These are phyloP conservation scores for Ceratocystis cacaofunesta DNA, from an alignment of 2,329 filamentous ascomycete genomes.

Conservation along the genomic window DNA sequence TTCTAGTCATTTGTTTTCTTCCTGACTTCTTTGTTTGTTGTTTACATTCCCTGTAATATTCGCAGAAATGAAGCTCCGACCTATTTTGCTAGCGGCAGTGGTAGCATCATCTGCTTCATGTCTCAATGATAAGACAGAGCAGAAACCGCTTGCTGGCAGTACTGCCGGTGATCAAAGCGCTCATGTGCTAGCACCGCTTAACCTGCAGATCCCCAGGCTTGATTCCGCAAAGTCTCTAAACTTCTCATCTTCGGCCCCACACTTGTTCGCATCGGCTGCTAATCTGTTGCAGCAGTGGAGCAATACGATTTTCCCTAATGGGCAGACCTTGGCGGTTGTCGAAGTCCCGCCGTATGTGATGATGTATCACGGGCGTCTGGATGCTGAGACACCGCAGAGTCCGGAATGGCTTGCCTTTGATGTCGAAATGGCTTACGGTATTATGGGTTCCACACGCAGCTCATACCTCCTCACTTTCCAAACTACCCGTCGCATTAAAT, in stretches of 20 bases:
- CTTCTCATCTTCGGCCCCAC: slow-evolving; percentile 33
- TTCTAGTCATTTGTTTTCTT: no score
- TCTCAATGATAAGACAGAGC: neutral
- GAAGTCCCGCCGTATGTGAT: slow-evolving; percentile 32
- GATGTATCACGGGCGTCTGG: slow-evolving; percentile 34
- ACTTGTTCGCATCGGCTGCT: slow-evolving; percentile 34
- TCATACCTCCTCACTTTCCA: slow-evolving; percentile 36
- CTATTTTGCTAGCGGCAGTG: neutral
- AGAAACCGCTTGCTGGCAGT: neutral
- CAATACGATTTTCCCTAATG: slow-evolving; percentile 37
- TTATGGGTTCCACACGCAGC: slow-evolving; percentile 31
- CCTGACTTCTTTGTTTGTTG: neutral
- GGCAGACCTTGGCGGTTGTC: slow-evolving; percentile 33
- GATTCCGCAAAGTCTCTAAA: slow-evolving; percentile 26
- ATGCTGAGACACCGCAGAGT: slow-evolving; percentile 28
- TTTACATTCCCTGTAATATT: neutral
- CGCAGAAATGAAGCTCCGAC: neutral
- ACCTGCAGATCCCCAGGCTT: no score
- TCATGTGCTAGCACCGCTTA: neutral
- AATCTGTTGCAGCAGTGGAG: slow-evolving; percentile 35
- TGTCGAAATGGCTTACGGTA: slow-evolving; percentile 38
- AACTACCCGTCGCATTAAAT: slow-evolving; percentile 28
- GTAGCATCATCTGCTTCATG: neutral
- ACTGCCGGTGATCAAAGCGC: neutral
- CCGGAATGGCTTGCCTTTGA: slow-evolving; percentile 40